Conservation (phyloP, 345 rosid genomes). For the Pugionium dolabratum region DNA sequence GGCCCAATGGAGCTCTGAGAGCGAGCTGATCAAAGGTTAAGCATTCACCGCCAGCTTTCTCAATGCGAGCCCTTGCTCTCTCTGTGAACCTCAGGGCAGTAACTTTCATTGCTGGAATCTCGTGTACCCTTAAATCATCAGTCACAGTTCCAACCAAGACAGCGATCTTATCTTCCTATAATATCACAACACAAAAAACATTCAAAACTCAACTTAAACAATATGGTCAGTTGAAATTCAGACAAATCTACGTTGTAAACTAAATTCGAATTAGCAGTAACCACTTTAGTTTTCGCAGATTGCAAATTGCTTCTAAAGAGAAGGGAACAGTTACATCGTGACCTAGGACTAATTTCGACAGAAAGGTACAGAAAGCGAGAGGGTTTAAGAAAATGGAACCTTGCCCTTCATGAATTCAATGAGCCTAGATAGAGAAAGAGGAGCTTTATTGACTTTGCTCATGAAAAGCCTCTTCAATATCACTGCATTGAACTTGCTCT, state of each 20-base stretch:
- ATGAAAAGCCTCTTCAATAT: constrained; percentile 89
- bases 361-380: not conserved
- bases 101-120: constrained; percentile 78
- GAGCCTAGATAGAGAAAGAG: constrained; percentile 58
- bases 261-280: not conserved
- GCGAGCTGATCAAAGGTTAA: constrained; percentile 68
- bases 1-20: constrained; percentile 89
- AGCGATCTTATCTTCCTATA: constrained; percentile 74
- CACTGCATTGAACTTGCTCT: constrained; percentile 90
- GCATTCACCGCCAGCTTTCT: constrained; percentile 98
- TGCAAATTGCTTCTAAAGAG: not conserved
- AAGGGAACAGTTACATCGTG: not conserved
- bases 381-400: constrained; percentile 46
- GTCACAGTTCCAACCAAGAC: constrained; percentile 79
- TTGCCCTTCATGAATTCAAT: constrained; percentile 62
- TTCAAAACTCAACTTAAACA: not conserved
- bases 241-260: not conserved
- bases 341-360: not conserved
- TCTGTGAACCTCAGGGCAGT: constrained; percentile 89
- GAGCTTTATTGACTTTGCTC: constrained; percentile 62
- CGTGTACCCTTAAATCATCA: constrained; percentile 72
- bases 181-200: not conserved
- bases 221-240: not conserved
- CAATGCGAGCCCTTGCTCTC: constrained; percentile 88
- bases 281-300: too few relatives aligned